Evolutionary conservation across 2,329 filamentous ascomycete genomes (phyloP).

Genomic region (Trichophyton simii): DNA sequence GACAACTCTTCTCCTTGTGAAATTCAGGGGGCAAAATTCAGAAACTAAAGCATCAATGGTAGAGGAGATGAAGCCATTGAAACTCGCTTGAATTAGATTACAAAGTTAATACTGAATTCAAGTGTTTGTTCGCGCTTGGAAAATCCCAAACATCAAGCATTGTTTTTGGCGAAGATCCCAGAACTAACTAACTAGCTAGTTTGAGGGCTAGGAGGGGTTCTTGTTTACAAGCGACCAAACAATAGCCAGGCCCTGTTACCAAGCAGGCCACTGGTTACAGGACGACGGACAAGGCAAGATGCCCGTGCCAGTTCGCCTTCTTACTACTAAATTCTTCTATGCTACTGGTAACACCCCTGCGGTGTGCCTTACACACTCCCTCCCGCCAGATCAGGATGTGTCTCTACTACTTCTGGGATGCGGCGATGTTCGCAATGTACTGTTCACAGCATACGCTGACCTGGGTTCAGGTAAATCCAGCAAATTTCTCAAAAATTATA

Average conservation of each 20-base stretch:
- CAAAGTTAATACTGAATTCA: too few relatives aligned
- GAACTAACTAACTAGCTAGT: too few relatives aligned
- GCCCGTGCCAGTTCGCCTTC: background rate
- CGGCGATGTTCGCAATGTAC: conserved; percentile 45
- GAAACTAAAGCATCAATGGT: too few relatives aligned
- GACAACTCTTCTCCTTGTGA: too few relatives aligned
- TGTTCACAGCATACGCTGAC: conserved; percentile 42
- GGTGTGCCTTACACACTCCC: conserved; percentile 34
- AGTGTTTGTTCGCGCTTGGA: too few relatives aligned
- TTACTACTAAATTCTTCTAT: conserved; percentile 24
- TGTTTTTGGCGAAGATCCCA: too few relatives aligned
- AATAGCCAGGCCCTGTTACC: background rate
- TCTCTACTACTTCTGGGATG: conserved; percentile 44
- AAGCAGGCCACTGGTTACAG: background rate
- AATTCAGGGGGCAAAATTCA: too few relatives aligned
- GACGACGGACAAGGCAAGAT: background rate
- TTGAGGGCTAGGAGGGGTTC: too few relatives aligned
- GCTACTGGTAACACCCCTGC: conserved; percentile 41
- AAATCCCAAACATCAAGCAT: too few relatives aligned
- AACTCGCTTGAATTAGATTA: too few relatives aligned
- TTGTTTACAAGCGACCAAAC: too few relatives aligned
- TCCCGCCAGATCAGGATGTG: conserved; percentile 41
- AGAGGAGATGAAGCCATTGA: too few relatives aligned
- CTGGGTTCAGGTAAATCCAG: conserved; percentile 5
- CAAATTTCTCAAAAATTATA: background rate